A percentile compares a stretch with the other conserved stretches of the same genome.
phyloP scores from a whole-genome alignment of 1,284 basidiomycete genomes.

The Pterulicium gracile region DNA sequence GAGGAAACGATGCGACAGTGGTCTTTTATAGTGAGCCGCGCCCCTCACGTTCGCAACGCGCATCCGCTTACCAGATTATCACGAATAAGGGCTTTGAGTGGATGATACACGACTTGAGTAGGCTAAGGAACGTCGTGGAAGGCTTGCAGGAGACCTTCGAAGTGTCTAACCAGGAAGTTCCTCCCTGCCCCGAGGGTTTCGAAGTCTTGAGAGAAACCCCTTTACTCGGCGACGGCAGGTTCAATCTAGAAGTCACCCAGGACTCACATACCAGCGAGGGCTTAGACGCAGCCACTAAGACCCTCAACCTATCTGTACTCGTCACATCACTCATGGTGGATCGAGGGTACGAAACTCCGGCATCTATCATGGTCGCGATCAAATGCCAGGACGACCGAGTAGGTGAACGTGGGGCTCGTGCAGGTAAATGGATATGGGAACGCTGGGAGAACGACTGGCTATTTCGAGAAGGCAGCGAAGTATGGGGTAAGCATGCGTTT shows the following conservation, averaged over 20 bases:
- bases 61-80: background rate
- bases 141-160: constrained; percentile 50
- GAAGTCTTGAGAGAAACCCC: constrained; percentile 1
- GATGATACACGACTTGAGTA: constrained; percentile 45
- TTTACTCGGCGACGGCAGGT: constrained; percentile 4
- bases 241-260: constrained; percentile 1
- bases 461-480: constrained; percentile 58
- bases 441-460: constrained; percentile 54
- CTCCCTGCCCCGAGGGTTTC: constrained; percentile 1
- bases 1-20: constrained; percentile 45
- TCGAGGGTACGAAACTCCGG: constrained; percentile 45
- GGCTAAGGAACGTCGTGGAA: constrained; percentile 43
- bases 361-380: constrained; percentile 65
- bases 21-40: constrained; percentile 40
- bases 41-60: constrained; percentile 3
- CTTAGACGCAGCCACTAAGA: constrained; percentile 15
- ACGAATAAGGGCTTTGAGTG: constrained; percentile 50
- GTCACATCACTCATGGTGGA: constrained; percentile 59
- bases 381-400: constrained; percentile 51
- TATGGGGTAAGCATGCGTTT: constrained; percentile 41
- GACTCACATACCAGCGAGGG: constrained; percentile 13
- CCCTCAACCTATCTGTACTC: constrained; percentile 43
- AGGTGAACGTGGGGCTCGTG: constrained; percentile 51
- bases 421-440: constrained; percentile 63
- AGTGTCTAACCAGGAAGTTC: constrained; percentile 15